Conservation (phyloP, 2,329 filamentous ascomycete species). For the Colletotrichum orbiculare region DNA sequence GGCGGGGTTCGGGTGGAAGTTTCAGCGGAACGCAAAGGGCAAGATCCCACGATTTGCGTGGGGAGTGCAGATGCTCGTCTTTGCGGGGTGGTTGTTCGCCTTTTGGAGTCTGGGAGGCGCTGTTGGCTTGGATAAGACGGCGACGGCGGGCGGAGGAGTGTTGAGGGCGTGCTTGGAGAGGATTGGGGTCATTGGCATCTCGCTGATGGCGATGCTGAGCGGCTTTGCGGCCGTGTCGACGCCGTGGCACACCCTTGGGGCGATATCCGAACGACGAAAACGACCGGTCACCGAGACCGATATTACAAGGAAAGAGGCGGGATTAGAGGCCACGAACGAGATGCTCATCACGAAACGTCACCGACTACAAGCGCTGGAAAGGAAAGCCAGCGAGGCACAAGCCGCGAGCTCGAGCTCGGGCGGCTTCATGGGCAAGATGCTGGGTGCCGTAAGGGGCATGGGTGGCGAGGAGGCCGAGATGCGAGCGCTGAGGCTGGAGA, state of each 20-base stretch:
- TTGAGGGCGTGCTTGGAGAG: conserved; percentile 70
- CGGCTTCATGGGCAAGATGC: conserved; percentile 78
- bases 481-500: conserved; percentile 75
- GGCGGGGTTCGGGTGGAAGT: conserved; percentile 68
- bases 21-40: conserved; percentile 68
- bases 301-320: conserved; percentile 80
- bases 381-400: conserved; percentile 60
- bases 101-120: conserved; percentile 83
- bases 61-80: conserved; percentile 70
- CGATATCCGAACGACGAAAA: conserved; percentile 60
- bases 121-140: conserved; percentile 54
- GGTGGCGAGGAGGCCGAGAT: conserved; percentile 69
- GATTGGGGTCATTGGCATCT: conserved; percentile 86
- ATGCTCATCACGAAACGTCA: conserved; percentile 82
- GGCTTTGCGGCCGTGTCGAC: conserved; percentile 91
- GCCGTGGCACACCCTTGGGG: conserved; percentile 85
- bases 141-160: conserved; percentile 43
- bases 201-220: conserved; percentile 87
- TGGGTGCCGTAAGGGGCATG: conserved; percentile 76
- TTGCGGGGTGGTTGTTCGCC: conserved; percentile 74
- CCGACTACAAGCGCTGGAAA: conserved; percentile 75
- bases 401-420: conserved; percentile 51
- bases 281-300: conserved; percentile 78
- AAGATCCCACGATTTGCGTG: conserved; percentile 70
- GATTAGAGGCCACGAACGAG: conserved; percentile 81